Evolutionary conservation across 1,139 yeast species (phyloP), one percentile per base, ranked within the genome.

Genomic region (Suhomyces kunorum): DNA sequence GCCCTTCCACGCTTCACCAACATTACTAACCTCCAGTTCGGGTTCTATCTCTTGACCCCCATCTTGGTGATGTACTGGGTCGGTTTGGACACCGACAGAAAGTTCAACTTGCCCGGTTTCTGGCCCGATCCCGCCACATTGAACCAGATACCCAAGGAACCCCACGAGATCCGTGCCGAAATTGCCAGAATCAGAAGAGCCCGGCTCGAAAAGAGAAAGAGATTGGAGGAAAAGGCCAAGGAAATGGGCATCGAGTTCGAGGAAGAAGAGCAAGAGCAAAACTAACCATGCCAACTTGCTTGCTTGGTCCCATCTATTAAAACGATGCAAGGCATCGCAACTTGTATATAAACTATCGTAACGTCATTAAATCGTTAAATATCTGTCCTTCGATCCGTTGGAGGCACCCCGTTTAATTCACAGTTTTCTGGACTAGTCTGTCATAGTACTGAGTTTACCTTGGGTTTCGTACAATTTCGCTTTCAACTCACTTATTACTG

Each of bases 61-160:
- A 86, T 90, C 38, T 77, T 79, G 15, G 83, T 89, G 54, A 90
- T 90, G 98, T 83, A 87, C 63, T 90, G 85, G 55, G 90, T 88
- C 37, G 97, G 97, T 58, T 76, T 85, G 32, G 90, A 89, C 54
- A 85, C 97, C 1, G 96, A 90, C 61, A 79, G 75, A 53, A 89
- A 88, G 66, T 81, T 90, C 61, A 87, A 88, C 58, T 81, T 89
- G 40, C 95, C 95, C n/a, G 96, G 96, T 13, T 89, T 87, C 64
- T 88, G 96, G 96, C 98, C 98, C 1, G 97, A 89, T 62, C 97
- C 97, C 28, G 85, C 86, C 26, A 84, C 96, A 2, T 74, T 88
- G 52, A 88, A 89, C 59, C 85, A 86, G 63, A 83, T 90, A 27
- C 98, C 97, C 3, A 90, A 88, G 58, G 97, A 89, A 58, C 90